Percentiles rank a stretch among this genome's conserved stretches.
These are phyloP conservation scores for Clarkia xantiana DNA, from an alignment of 345 rosid genomes.

Conservation along the genomic window DNA sequence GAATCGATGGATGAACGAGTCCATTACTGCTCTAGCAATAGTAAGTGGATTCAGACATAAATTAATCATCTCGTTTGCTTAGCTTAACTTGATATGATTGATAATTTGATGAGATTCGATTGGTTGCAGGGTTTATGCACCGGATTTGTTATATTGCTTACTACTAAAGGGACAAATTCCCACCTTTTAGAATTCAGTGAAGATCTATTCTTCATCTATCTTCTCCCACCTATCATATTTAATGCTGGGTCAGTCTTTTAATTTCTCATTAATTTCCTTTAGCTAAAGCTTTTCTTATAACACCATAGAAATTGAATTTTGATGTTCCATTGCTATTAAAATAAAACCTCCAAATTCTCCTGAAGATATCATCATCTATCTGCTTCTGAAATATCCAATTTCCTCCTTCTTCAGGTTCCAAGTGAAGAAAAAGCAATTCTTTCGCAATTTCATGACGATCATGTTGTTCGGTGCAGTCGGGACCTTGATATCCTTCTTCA, in stretches of 20 bases:
- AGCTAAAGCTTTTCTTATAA: not conserved
- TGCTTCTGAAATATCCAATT: not conserved
- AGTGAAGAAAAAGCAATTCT: conserved; percentile 97
- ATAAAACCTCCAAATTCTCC: not conserved
- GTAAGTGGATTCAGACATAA: conserved; percentile 23
- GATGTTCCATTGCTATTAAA: too few species aligned
- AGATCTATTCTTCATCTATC: conserved; percentile 91
- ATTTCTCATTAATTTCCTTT: too few species aligned
- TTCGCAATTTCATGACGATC: conserved; percentile 92
- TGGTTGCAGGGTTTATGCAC: conserved; percentile 68
- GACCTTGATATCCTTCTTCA: conserved; percentile 71
- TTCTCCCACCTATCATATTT: conserved; percentile 94
- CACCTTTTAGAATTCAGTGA: conserved; percentile 84
- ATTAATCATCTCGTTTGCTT: not conserved
- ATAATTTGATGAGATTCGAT: conserved; percentile 1
- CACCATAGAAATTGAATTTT: not conserved
- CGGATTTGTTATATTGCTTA: conserved; percentile 67
- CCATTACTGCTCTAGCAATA: conserved; percentile 80
- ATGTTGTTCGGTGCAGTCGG: conserved; percentile 90
- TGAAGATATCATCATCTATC: not conserved
- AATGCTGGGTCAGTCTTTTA: conserved; percentile 87
- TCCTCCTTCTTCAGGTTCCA: conserved; percentile 48
- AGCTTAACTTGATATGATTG: too few species aligned
- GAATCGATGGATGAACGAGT: conserved; percentile 80
- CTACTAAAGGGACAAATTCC: conserved; percentile 68